Base-by-base conservation (phyloP, 768 basidiomycete species). In the Macrocybe gigantea region DNA sequence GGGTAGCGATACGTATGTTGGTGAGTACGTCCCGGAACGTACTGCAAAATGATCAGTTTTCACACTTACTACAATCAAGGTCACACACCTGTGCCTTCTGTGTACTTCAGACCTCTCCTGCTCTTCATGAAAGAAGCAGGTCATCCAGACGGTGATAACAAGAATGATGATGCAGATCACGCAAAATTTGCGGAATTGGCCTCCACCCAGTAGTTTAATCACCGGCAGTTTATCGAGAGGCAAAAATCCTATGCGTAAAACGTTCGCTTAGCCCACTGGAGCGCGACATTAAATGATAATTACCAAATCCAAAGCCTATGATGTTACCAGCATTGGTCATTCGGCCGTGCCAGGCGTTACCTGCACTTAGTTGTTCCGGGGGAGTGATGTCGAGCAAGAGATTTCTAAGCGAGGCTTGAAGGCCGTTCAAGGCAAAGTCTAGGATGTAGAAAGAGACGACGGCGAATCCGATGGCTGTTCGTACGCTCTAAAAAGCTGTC, bases 241-340 rank as follows among this genome's bases (percentile, higher is more conserved):
- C 46, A 96, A 64, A 67, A 92, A 97, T 12, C 94, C 92, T 85
- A 22, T 22, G 22, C 4, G 2, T 6, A 44, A 4, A 11, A 50
- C 8, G 51, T 45, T 45, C 33, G 34, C 31, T 33, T 32, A 40
- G 15, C 6, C 11, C 10, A 36, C 35, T 45, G 9, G 42, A 22
- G 22, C 37, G n/a, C 11, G 6, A 36, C 9, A 38, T 45, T 33
- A 1, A 41, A 41, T 6, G 22, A 3, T 13, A 54, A 78, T 49
- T 59, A 88, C 91, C 93, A 60, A 95, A 87, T 1, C 89, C 89
- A 68, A 84, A 97, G 7, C 96, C 96, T 53, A 97, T 64, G 42
- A 98, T 95, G 61, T 96, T 98, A 14, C 93, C 96, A n/a, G 93
- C 83, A 61, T 98, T 93, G 38, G 83, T 86, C 88, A 97, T 96